These are phyloP conservation scores for Fraxinus greggii DNA, from an alignment of 305 asterid species.

Conservation along the genomic window DNA sequence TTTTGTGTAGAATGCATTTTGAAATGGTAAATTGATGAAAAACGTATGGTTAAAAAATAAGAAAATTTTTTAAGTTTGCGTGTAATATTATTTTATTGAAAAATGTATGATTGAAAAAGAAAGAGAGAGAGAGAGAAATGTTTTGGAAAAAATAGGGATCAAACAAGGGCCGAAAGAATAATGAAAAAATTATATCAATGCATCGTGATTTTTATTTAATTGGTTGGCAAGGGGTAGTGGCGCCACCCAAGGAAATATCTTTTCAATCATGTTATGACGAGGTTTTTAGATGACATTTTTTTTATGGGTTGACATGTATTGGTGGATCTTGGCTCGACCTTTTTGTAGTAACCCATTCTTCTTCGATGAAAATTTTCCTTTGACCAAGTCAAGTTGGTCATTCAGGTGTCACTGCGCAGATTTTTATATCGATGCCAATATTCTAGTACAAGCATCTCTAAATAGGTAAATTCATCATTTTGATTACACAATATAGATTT, in stretches of 20 bases:
- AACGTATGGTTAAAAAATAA: too few relatives aligned
- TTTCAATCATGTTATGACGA: neutral
- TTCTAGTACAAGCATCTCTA: neutral
- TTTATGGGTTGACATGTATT: neutral
- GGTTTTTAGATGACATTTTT: neutral
- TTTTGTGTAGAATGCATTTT: neutral
- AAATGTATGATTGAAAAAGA: too few relatives aligned
- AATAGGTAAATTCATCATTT: neutral
- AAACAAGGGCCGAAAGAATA: neutral
- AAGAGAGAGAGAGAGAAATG: too few relatives aligned
- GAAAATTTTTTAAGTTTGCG: too few relatives aligned
- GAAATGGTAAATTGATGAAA: neutral
- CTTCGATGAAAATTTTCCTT: neutral
- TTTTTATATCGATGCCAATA: neutral
- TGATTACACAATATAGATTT: neutral
- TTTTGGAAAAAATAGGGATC: too few relatives aligned
- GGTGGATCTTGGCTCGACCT: neutral
- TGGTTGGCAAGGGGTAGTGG: neutral
- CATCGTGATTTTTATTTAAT: neutral
- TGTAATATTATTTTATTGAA: too few relatives aligned
- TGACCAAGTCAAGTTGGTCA: neutral
- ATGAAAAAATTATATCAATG: neutral
- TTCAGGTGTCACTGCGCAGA: neutral
- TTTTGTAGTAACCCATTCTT: neutral
- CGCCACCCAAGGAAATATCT: neutral